Evolutionary conservation across 129 eudicot species (phyloP).

Genomic region (Flaveria brownii): DNA sequence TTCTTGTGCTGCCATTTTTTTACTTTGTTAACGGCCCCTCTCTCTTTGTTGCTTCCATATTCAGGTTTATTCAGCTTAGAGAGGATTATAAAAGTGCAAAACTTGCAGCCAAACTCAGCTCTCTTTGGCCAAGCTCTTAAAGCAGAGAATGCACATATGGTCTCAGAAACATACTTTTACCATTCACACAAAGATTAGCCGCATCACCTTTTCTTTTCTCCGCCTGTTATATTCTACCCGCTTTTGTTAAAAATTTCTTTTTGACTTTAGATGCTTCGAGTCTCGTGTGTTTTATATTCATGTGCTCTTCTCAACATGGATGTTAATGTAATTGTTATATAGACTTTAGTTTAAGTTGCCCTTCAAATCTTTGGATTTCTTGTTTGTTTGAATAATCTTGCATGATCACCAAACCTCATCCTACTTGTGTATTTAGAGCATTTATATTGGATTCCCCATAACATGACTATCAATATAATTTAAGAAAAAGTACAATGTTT

Average conservation of each 20-base stretch:
- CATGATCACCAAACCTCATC: not conserved
- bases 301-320: conserved; percentile 12
- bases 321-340: conserved; percentile 31
- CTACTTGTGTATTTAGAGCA: too few relatives aligned
- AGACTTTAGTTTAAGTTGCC: conserved; percentile 16
- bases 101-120: conserved; percentile 75
- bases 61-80: conserved; percentile 87
- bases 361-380: conserved; percentile 5
- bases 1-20: not conserved
- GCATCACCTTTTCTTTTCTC: conserved; percentile 19
- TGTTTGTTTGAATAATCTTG: conserved; percentile 2
- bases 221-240: not conserved
- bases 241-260: not conserved
- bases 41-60: not conserved
- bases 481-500: too few relatives aligned
- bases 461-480: too few relatives aligned
- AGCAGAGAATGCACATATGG: conserved; percentile 1
- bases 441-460: too few relatives aligned
- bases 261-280: not conserved
- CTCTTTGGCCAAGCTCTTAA: conserved; percentile 74
- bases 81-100: conserved; percentile 94
- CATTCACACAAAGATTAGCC: conserved; percentile 23
- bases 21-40: not conserved
- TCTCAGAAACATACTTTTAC: conserved; percentile 3
- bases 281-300: not conserved